A percentile compares a stretch with the other conserved stretches of the same genome.
phyloP scores from a whole-genome alignment of 2,329 filamentous ascomycete genomes.

The Aspergillus tubingensis region DNA sequence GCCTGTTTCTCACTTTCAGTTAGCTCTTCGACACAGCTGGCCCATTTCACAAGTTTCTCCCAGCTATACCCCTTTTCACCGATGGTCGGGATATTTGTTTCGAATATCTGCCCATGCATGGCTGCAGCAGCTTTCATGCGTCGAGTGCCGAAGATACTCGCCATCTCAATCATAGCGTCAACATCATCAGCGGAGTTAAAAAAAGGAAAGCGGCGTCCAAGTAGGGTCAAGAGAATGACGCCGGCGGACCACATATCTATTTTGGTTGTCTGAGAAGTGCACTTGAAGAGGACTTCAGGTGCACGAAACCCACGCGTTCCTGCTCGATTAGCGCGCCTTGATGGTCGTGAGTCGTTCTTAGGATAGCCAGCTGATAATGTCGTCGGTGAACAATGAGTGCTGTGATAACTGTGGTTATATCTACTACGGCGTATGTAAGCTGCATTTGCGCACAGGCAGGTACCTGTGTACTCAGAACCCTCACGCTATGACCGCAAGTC shows the following conservation, averaged over 20 bases:
- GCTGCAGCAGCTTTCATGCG: conserved; percentile 81
- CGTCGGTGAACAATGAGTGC: conserved; percentile 48
- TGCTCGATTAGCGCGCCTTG: conserved; percentile 87
- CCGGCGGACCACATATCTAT: conserved; percentile 98
- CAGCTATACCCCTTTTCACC: conserved; percentile 81
- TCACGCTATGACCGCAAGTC: conserved; percentile 51
- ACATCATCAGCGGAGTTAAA: conserved; percentile 99
- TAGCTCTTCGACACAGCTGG: conserved; percentile 71
- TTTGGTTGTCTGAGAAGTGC: conserved; percentile 87
- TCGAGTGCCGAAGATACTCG: conserved; percentile 84
- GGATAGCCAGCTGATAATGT: conserved; percentile 69
- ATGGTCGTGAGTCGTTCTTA: conserved; percentile 84
- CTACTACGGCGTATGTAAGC: conserved; percentile 61
- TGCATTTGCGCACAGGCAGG: conserved; percentile 77
- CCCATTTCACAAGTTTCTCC: conserved; percentile 95
- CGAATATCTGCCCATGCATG: conserved; percentile 86
- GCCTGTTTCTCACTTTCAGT: conserved; percentile 50
- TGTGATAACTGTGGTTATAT: conserved; percentile 61
- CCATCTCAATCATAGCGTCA: conserved; percentile 95
- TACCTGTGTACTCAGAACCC: conserved; percentile 46
- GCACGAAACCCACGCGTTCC: conserved; percentile 95
- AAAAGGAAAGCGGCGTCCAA: conserved; percentile 91
- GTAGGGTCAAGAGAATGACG: conserved; percentile 93
- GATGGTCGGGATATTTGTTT: conserved; percentile 90
- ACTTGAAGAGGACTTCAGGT: conserved; percentile 95